These are phyloP conservation scores for Cordyceps tenuipes DNA, from an alignment of 2,329 filamentous ascomycete genomes.

Conservation along the genomic window DNA sequence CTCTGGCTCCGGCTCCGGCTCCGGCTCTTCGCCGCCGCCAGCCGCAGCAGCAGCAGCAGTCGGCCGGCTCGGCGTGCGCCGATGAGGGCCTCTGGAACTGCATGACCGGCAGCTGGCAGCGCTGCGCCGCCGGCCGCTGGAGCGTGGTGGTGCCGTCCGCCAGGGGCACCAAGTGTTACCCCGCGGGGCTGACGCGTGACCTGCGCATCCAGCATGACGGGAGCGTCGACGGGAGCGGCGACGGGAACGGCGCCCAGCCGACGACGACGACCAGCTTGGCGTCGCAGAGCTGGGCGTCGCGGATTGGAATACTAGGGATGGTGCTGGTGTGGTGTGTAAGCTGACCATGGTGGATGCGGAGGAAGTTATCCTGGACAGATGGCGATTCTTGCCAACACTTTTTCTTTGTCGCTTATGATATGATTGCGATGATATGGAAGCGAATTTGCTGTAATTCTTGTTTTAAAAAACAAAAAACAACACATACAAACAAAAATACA, in stretches of 20 bases:
- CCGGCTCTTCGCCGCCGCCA: neutral
- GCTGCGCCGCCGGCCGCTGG: slow-evolving; percentile 41
- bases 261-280: slow-evolving; percentile 1
- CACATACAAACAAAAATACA: neutral
- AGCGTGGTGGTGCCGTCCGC: slow-evolving; percentile 35
- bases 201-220: slow-evolving; percentile 28
- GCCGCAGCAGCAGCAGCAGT: slow-evolving; percentile 12
- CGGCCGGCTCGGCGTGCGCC: slow-evolving; percentile 31
- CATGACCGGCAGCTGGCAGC: slow-evolving; percentile 40
- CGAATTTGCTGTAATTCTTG: neutral
- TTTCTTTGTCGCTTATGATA: neutral
- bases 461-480: neutral
- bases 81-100: slow-evolving; percentile 48
- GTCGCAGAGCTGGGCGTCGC: neutral
- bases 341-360: neutral
- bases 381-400: neutral
- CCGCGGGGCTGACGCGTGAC: slow-evolving; percentile 33
- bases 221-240: slow-evolving; percentile 12
- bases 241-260: neutral
- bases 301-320: neutral
- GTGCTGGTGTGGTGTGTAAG: neutral
- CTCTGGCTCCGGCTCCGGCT: too few relatives aligned
- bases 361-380: neutral
- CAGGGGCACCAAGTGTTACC: slow-evolving; percentile 37
- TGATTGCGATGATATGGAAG: neutral